These are phyloP conservation scores for Corrigiola litoralis DNA, from an alignment of 179 eudicot genomes.

Conservation along the genomic window DNA sequence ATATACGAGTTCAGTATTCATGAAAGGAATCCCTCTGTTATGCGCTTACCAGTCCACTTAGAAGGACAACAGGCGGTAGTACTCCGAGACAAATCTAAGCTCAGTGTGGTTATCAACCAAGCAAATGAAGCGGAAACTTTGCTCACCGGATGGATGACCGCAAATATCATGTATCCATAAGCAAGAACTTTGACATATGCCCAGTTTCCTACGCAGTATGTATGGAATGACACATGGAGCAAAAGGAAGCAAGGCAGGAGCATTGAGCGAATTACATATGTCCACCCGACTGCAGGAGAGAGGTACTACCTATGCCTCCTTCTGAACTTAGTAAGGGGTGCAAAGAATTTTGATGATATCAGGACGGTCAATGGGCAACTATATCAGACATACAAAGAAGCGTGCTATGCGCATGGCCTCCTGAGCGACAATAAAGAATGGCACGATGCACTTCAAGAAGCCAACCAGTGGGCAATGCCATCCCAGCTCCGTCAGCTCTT, in stretches of 20 bases:
- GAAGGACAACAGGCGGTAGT: background rate
- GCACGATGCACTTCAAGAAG: background rate
- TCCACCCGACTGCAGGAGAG: background rate
- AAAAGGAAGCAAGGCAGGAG: background rate
- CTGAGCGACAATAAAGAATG: conserved; percentile 8
- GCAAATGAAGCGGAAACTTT: background rate
- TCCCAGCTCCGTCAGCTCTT: background rate
- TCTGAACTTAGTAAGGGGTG: background rate
- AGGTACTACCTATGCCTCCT: background rate
- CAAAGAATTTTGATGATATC: background rate
- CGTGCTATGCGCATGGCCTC: background rate
- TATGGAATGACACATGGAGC: background rate
- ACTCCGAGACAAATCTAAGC: background rate
- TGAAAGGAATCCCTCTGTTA: background rate
- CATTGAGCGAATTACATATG: background rate
- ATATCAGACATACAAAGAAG: background rate
- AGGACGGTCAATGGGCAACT: background rate
- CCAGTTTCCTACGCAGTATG: background rate
- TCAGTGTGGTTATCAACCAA: background rate
- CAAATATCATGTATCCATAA: background rate
- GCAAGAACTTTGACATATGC: background rate
- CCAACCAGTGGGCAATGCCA: background rate
- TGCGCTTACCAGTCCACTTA: background rate
- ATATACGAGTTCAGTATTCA: background rate
- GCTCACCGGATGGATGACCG: background rate